phyloP scores from a whole-genome alignment of 2,329 filamentous ascomycete species.

The Aureobasidium sp. region DNA sequence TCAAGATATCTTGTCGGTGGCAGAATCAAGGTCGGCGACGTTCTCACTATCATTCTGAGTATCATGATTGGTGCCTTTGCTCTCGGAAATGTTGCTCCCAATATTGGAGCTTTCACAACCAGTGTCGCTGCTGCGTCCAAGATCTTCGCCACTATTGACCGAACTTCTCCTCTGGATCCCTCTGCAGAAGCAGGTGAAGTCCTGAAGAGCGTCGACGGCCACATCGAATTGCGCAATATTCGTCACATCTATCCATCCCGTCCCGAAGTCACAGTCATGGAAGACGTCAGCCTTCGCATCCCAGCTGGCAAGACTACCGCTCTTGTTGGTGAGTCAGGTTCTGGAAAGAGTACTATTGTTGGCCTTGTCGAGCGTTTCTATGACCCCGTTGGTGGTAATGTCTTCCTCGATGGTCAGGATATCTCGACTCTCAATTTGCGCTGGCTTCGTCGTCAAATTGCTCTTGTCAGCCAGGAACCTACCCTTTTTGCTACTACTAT shows the following conservation, averaged over 20 bases:
- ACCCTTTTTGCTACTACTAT: constrained; percentile 86
- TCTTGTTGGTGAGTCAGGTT: constrained; percentile 87
- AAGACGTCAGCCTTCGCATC: constrained; percentile 70
- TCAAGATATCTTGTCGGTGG: constrained; percentile 64
- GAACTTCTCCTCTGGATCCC: constrained; percentile 75
- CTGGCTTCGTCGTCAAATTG: constrained; percentile 88
- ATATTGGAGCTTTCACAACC: constrained; percentile 78
- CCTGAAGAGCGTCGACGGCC: constrained; percentile 65
- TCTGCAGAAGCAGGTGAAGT: constrained; percentile 63
- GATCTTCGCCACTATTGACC: constrained; percentile 91
- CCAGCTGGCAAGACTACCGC: constrained; percentile 89
- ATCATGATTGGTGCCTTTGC: constrained; percentile 92
- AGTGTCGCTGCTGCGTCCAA: constrained; percentile 79
- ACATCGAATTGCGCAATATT: constrained; percentile 71
- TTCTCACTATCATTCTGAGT: constrained; percentile 81
- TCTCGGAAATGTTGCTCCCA: constrained; percentile 78
- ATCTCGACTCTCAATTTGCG: constrained; percentile 74
- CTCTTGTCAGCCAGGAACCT: constrained; percentile 88
- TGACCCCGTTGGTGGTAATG: constrained; percentile 70
- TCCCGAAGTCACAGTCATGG: constrained; percentile 82
- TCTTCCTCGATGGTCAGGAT: constrained; percentile 77
- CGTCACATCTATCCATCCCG: constrained; percentile 94
- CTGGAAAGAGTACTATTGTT: constrained; percentile 90
- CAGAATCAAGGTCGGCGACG: constrained; percentile 58
- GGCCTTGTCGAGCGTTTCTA: constrained; percentile 93